Percentiles rank a stretch among this genome's conserved stretches.
phyloP scores from a whole-genome alignment of 1,139 yeast species.

The Hansenula sp. region DNA sequence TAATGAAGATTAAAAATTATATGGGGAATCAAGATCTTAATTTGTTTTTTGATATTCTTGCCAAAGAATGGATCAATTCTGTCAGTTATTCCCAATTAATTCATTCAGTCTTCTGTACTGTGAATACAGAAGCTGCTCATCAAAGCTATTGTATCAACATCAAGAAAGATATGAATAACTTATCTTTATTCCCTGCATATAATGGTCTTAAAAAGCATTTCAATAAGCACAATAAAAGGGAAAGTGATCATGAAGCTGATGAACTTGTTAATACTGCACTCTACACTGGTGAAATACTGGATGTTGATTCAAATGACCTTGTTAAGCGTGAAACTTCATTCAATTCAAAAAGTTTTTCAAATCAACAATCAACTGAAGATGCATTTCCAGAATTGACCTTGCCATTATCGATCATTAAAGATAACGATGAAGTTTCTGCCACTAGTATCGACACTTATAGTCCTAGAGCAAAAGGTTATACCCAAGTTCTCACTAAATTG shows the following conservation, averaged over 20 bases:
- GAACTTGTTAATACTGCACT: neutral
- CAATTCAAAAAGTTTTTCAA: conserved; percentile 4
- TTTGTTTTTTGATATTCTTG: conserved; percentile 38
- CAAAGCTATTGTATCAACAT: conserved; percentile 38
- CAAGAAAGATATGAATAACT: conserved; percentile 24
- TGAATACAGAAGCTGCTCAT: conserved; percentile 19
- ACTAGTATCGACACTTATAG: conserved; percentile 5
- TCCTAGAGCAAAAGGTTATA: conserved; percentile 27
- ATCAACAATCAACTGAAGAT: neutral
- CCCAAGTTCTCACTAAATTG: conserved; percentile 22
- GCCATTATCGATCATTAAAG: conserved; percentile 9
- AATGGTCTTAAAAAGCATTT: conserved; percentile 6
- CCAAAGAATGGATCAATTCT: conserved; percentile 35
- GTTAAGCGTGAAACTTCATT: neutral
- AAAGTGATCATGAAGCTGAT: neutral
- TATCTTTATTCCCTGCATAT: conserved; percentile 32
- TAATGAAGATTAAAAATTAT: conserved; percentile 10
- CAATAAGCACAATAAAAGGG: neutral
- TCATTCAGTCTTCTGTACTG: conserved; percentile 39
- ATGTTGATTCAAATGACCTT: neutral
- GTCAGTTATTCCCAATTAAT: conserved; percentile 31
- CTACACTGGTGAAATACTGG: neutral
- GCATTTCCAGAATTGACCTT: conserved; percentile 4
- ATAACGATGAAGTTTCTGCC: neutral
- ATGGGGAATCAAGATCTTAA: conserved; percentile 14